phyloP scores from a whole-genome alignment of 257 asterid genomes.

The Solanum tacnaense region DNA sequence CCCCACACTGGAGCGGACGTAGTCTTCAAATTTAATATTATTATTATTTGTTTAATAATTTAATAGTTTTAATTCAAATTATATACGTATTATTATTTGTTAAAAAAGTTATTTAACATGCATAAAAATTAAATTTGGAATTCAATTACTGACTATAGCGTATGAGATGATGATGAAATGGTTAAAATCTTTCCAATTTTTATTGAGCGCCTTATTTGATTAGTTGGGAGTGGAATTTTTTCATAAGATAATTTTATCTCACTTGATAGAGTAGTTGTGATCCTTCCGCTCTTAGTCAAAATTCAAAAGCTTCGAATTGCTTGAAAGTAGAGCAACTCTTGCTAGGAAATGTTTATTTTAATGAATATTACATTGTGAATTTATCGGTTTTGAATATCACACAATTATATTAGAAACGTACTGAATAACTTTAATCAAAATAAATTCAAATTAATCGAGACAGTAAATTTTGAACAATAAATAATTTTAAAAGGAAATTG shows the following conservation, averaged over 20 bases:
- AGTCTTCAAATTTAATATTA: neutral
- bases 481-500: too few relatives aligned
- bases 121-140: neutral
- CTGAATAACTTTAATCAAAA: neutral
- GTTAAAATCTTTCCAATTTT: too few relatives aligned
- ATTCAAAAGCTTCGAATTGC: fast-evolving
- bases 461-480: neutral
- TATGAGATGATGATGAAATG: neutral
- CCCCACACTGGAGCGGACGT: neutral
- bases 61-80: neutral
- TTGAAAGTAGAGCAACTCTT: neutral
- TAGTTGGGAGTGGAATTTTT: neutral
- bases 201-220: neutral
- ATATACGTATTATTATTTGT: neutral
- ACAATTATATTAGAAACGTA: neutral
- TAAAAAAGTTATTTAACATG: neutral
- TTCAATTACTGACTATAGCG: neutral
- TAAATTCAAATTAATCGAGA: neutral
- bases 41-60: too few relatives aligned
- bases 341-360: neutral
- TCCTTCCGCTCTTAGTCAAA: neutral
- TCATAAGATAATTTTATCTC: neutral
- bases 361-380: neutral
- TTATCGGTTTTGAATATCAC: fast-evolving
- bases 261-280: neutral